These are phyloP conservation scores for Casuarina glauca DNA, from an alignment of 306 rosid genomes.

Conservation along the genomic window DNA sequence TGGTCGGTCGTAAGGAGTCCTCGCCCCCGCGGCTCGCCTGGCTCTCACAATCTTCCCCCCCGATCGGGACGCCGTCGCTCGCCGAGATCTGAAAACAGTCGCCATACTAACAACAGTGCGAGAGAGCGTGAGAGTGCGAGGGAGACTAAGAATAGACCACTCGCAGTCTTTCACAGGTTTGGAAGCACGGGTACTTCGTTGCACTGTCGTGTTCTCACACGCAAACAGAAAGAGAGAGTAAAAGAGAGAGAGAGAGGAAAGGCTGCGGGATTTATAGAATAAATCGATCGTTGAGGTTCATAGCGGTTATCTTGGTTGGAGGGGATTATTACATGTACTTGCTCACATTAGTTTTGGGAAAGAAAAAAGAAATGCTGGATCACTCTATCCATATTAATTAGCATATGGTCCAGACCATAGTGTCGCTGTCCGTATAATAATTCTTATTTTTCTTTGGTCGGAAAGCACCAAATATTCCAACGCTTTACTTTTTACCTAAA, in stretches of 20 bases:
- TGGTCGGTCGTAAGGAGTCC: slow-evolving; percentile 81
- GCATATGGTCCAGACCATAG: not conserved
- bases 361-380: not conserved
- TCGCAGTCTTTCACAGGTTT: slow-evolving; percentile 11
- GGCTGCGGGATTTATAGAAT: slow-evolving; percentile 11
- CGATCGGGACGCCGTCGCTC: slow-evolving; percentile 42
- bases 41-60: slow-evolving; percentile 81
- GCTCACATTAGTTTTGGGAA: not conserved
- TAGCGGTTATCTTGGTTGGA: not conserved
- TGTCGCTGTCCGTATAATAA: not conserved
- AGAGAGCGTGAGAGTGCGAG: not conserved
- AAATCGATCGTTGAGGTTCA: not conserved
- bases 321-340: not conserved
- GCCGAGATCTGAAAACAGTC: slow-evolving; percentile 58
- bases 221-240: not conserved
- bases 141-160: not conserved
- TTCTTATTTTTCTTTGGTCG: too few species aligned
- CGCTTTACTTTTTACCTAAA: too few species aligned
- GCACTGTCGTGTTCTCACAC: not conserved
- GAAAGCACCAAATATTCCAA: too few species aligned
- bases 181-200: not conserved
- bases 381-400: too few species aligned
- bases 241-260: not conserved
- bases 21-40: slow-evolving; percentile 43
- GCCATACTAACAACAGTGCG: slow-evolving; percentile 41